Conservation (phyloP, 164 flowering plant genomes). For the Sedum album region DNA sequence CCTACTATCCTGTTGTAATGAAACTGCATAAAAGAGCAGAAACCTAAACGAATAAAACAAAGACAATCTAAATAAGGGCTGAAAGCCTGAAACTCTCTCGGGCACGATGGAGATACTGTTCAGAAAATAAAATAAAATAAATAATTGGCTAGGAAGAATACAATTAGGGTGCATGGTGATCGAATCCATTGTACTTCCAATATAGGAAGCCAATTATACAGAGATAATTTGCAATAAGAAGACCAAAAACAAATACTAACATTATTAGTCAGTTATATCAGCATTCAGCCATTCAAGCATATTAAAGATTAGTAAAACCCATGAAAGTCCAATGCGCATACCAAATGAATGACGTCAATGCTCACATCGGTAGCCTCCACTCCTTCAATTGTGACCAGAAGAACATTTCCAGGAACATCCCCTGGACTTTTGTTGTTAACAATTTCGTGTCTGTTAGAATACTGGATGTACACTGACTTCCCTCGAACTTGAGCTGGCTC, state of each 20-base stretch:
- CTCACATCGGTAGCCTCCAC: slow-evolving; percentile 81
- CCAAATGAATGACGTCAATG: slow-evolving; percentile 95
- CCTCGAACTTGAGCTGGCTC: slow-evolving; percentile 98
- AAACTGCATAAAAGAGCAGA: neutral
- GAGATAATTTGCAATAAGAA: neutral
- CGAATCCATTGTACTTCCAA: neutral
- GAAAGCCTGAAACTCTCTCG: too few species aligned
- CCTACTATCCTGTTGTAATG: neutral
- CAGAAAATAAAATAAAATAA: neutral
- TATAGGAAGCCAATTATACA: neutral
- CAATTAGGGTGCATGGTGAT: neutral
- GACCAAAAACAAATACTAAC: neutral
- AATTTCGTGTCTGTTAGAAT: slow-evolving; percentile 94
- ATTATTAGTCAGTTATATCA: neutral
- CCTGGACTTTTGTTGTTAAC: slow-evolving; percentile 89
- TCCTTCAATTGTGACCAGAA: slow-evolving; percentile 96
- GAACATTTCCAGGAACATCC: slow-evolving; percentile 90
- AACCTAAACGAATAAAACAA: neutral
- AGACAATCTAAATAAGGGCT: neutral
- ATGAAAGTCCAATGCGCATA: slow-evolving; percentile 31
- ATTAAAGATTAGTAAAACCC: neutral
- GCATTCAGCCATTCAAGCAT: neutral
- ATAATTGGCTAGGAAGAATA: neutral
- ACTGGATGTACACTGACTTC: slow-evolving; percentile 87
- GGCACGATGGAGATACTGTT: neutral